Evolutionary conservation across 73 alveolate species (phyloP), one percentile per base, ranked within the genome.

Genomic region (Paramecium sonneborni): DNA sequence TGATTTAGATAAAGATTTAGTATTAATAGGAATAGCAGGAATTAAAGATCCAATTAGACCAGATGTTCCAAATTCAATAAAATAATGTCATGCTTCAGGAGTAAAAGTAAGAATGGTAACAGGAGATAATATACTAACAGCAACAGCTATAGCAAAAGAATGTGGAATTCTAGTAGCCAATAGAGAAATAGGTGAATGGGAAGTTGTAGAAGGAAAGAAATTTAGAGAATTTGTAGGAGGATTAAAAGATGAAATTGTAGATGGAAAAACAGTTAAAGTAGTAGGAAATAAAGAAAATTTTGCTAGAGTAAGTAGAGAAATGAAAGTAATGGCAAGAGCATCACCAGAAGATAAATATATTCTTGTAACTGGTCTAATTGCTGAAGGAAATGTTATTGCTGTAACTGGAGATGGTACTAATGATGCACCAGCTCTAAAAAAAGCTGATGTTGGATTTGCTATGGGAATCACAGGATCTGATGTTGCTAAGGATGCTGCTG

Each of bases 51-150:
- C 97, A 18, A 92, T 97, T 35, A 96, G 99, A 85, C 95, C 92
- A 7, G 99, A 96, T 57, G 99, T 97, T 5, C 97, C 99, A 46
- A 76, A 43, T 3, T 97, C 99, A 14, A 99, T 97, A 14, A 93
- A 89, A 35, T 39, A 92, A 70, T 97, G 99, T 92, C 34, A 92
- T 93, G 91, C 95, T 48, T 30, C 99, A 37, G 97, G 98, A 24
- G 96, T 98, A 28, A 97, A 93, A 85, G 99, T 98, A 6, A 97
- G 98, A 93, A 98, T 98, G 99, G 99, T 98, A 0, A 98, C 99
- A 2, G 99, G 99, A 2, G 99, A 98, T 93, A 98, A 98, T 93
- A 95, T 93, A 11, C 96, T 93, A 1, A 98, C 99, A 41, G 99
- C 99, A 0, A 92, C 94, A 21, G 99, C 99, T 24, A 98, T 98